Base-by-base conservation (phyloP, 495 filamentous ascomycete genomes). In the Penicillium herquei region DNA sequence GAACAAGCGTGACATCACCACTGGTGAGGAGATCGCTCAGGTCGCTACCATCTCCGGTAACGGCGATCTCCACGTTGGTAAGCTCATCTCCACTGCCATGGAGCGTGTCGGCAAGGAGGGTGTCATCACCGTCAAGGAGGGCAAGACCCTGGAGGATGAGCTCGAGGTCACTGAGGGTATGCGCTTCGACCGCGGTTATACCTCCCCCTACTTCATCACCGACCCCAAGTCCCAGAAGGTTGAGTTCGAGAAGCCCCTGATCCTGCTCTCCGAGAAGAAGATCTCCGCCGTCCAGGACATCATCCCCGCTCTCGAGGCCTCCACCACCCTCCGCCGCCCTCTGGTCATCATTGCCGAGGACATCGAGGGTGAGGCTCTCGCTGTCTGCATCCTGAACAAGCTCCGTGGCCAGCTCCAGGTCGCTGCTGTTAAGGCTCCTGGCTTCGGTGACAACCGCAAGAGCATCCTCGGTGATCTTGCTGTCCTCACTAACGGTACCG, bases 361-460 rank as follows among this genome's bases (percentile, higher is more conserved):
- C 71, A 96, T 98, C 66, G 94, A 98, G 60, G 94, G 94, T 63
- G 94, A 98, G 81, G 94, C 94, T 71, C 85, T 98, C 49, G 94
- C 94, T 50, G 94, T 98, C 65, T 97, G 92, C 81, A 96, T 98
- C 62, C 85, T 98, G 63, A 98, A 98, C 87, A 98, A 98, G 85
- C 91, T 98, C 69, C 95, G 94, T 76, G 95, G 94, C 52, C 94
- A 98, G 81, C 87, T 98, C 71, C 92, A 98, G 79, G 93, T 98
- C 61, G 93, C 89, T 58, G 95, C 94, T 55, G 91, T 98, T 78
- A 98, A 98, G 87, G 94, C 94, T 54, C 94, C 94, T 57, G 94
- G 94, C 72, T 98, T 98, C 77, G 94, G 94, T 75, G 95, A 98
- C 82, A 98, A 98, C 88, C 89, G 95, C 80, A 98, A 98, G 84